A percentile compares a stretch with the other conserved stretches of the same genome.
phyloP scores from a whole-genome alignment of 495 filamentous ascomycete genomes.

The Penicillium turbatum region DNA sequence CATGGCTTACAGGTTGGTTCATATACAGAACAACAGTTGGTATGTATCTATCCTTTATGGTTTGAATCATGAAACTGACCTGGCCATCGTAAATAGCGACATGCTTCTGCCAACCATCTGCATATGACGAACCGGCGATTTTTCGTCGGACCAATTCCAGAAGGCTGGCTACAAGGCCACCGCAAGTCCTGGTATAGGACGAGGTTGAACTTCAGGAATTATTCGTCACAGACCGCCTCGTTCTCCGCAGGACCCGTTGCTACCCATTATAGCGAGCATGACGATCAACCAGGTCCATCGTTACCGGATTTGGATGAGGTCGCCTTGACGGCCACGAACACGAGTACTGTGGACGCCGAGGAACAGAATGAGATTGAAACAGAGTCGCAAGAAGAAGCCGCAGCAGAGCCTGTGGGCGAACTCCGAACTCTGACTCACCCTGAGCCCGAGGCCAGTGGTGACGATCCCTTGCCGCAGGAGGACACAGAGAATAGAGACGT shows the following conservation, averaged over 20 bases:
- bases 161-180: conserved; percentile 64
- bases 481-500: conserved; percentile 6
- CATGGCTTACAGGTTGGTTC: conserved; percentile 42
- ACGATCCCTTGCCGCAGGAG: conserved; percentile 5
- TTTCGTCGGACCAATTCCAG: conserved; percentile 67
- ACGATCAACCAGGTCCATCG: conserved; percentile 38
- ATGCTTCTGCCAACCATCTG: conserved; percentile 59
- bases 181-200: conserved; percentile 59
- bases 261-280: conserved; percentile 37
- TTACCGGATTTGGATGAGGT: conserved; percentile 19
- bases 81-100: conserved; percentile 37
- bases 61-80: not conserved
- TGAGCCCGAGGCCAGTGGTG: conserved; percentile 1
- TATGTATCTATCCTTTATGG: conserved; percentile 20
- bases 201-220: conserved; percentile 50
- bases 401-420: conserved; percentile 17
- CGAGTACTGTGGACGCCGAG: conserved; percentile 7
- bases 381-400: conserved; percentile 14
- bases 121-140: conserved; percentile 59
- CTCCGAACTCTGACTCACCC: conserved; percentile 21
- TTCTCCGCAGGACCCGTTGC: conserved; percentile 48
- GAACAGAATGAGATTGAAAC: conserved; percentile 9
- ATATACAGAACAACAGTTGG: conserved; percentile 54
- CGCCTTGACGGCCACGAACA: conserved; percentile 20
- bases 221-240: conserved; percentile 52